These are phyloP conservation scores for Fusarium mangiferae DNA, from an alignment of 2,329 filamentous ascomycete genomes.

Conservation along the genomic window DNA sequence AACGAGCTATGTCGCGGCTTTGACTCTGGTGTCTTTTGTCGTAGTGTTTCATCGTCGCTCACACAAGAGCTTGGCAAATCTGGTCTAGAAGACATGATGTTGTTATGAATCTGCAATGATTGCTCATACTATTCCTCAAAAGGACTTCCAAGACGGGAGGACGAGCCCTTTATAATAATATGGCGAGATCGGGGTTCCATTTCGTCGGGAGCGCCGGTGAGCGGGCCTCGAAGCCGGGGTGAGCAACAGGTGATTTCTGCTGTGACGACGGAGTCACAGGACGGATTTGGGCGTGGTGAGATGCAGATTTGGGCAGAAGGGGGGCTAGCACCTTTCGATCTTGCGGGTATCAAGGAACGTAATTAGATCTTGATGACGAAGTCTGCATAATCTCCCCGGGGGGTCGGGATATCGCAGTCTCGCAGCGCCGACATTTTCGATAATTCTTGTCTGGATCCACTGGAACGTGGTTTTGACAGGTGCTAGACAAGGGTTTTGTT, in stretches of 20 bases:
- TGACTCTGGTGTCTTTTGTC: constrained; percentile 1
- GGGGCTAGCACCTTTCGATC: constrained; percentile 23
- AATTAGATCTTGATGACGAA: constrained; percentile 8
- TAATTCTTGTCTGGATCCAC: neutral
- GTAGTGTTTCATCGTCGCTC: constrained; percentile 34
- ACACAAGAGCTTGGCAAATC: constrained; percentile 1
- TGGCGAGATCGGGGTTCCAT: constrained; percentile 20
- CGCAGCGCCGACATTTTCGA: neutral
- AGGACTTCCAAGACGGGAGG: constrained; percentile 22
- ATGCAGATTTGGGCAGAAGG: neutral
- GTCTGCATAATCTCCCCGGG: neutral
- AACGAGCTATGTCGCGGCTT: constrained; percentile 15
- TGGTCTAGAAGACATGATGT: constrained; percentile 5
- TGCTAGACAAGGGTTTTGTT: neutral
- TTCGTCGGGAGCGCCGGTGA: constrained; percentile 20
- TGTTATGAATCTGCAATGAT: neutral
- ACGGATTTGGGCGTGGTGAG: neutral
- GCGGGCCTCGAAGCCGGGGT: neutral
- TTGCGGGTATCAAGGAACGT: constrained; percentile 20
- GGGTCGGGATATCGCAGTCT: neutral
- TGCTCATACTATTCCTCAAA: constrained; percentile 4
- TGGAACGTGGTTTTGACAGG: constrained; percentile 3
- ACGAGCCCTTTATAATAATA: constrained; percentile 22
- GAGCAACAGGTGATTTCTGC: constrained; percentile 22
- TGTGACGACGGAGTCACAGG: neutral